Conservation (phyloP, 2,329 filamentous ascomycete species). For the Cryphonectria japonica region DNA sequence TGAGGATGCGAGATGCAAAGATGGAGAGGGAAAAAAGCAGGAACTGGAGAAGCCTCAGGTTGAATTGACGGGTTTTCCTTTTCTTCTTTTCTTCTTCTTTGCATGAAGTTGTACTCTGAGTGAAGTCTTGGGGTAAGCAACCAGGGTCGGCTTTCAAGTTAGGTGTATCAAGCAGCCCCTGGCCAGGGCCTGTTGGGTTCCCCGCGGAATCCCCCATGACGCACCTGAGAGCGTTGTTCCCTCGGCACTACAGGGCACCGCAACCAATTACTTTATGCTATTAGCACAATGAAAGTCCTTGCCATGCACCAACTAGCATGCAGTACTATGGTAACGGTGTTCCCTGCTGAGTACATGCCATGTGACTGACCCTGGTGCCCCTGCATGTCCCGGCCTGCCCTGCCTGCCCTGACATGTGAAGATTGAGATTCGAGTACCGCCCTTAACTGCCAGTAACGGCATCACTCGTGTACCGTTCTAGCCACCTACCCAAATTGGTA, state of each 20-base stretch:
- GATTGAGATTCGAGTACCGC: neutral
- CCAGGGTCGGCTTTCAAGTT: neutral
- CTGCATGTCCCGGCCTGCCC: neutral
- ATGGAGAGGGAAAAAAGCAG: neutral
- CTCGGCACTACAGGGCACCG: neutral
- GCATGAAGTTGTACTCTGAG: neutral
- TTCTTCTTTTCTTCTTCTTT: neutral
- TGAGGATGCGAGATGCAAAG: neutral
- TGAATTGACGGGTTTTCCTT: neutral
- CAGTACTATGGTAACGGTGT: neutral
- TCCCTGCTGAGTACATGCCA: neutral
- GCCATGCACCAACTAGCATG: neutral
- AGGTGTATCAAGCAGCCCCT: neutral
- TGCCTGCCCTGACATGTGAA: conserved; percentile 12
- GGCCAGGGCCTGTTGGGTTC: neutral
- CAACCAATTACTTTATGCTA: neutral
- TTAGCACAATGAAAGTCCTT: neutral
- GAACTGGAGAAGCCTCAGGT: neutral
- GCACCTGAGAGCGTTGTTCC: neutral
- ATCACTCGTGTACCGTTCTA: neutral
- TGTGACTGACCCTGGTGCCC: neutral
- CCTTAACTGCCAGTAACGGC: neutral
- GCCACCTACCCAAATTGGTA: neutral
- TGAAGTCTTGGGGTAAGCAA: neutral
- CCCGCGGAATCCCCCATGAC: neutral